Evolutionary conservation across 257 asterid species (phyloP).

Genomic region (Euphrasia confusa): DNA sequence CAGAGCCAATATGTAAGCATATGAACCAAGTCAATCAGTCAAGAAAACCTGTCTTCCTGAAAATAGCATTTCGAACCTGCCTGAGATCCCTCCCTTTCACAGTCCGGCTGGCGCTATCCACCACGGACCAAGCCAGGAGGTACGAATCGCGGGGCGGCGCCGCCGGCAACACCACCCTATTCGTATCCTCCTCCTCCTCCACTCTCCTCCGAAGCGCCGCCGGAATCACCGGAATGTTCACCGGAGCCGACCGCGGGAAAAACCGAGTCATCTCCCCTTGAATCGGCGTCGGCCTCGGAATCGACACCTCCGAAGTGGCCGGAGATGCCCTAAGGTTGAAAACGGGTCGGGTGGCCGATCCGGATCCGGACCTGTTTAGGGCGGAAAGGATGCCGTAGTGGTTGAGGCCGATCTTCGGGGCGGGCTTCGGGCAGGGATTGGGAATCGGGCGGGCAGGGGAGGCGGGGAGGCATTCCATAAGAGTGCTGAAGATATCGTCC

Average conservation of each 20-base stretch:
- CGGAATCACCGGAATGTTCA: constrained; percentile 1
- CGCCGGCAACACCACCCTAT: not conserved
- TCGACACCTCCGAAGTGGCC: not conserved
- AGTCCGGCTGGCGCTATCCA: not conserved
- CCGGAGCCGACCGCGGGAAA: not conserved
- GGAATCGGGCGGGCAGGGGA: not conserved
- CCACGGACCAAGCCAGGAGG: not conserved
- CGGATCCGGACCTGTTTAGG: not conserved
- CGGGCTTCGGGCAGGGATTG: not conserved
- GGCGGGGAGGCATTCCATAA: not conserved
- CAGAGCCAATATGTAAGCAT: not conserved
- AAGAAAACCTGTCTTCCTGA: not conserved
- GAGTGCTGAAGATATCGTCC: not conserved
- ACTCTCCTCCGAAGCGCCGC: not conserved
- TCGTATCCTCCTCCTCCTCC: not conserved
- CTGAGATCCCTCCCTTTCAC: constrained; percentile 10
- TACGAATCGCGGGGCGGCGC: not conserved
- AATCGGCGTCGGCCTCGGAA: not conserved
- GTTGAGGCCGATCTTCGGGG: not conserved
- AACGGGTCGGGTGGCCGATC: not conserved
- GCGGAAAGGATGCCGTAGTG: not conserved
- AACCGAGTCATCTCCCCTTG: not conserved
- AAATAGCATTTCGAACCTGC: constrained; percentile 1
- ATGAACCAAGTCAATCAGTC: not conserved
- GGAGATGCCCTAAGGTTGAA: constrained; percentile 1